A percentile compares a stretch with the other conserved stretches of the same genome.
These are phyloP conservation scores for Fusarium anthophilum DNA, from an alignment of 2,329 filamentous ascomycete species.

Conservation along the genomic window DNA sequence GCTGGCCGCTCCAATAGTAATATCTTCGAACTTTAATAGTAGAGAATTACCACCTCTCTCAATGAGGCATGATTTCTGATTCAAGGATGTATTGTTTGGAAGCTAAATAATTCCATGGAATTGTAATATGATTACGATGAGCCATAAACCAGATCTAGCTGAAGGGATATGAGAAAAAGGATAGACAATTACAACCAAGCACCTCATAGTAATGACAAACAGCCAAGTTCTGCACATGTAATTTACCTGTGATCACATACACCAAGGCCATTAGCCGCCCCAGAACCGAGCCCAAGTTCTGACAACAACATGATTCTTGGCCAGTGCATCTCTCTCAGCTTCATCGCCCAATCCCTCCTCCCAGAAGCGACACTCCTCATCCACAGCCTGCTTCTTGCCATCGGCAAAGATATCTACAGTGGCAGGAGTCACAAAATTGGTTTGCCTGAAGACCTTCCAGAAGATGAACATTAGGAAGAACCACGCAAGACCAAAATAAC, in stretches of 20 bases:
- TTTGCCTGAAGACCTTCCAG: neutral
- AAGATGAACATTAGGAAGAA: neutral
- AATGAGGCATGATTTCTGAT: neutral
- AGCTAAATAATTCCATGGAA: neutral
- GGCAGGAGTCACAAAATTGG: neutral
- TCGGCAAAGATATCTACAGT: neutral
- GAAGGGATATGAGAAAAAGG: neutral
- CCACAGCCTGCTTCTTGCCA: neutral
- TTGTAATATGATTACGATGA: neutral
- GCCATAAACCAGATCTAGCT: no score
- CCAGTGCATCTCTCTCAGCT: neutral
- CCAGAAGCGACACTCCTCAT: neutral
- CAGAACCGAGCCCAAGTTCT: neutral
- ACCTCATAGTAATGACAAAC: fast-evolving
- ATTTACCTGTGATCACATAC: no score
- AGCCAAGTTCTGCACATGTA: neutral
- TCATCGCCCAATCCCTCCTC: neutral
- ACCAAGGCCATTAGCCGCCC: neutral
- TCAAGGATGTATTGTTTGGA: neutral
- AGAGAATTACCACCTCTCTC: neutral
- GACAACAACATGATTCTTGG: neutral
- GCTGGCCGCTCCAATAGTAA: neutral
- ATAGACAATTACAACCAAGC: neutral
- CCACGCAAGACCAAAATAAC: neutral
- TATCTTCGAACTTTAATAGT: neutral